Conservation (phyloP, 306 rosid genomes). For the Quercus gilva region DNA sequence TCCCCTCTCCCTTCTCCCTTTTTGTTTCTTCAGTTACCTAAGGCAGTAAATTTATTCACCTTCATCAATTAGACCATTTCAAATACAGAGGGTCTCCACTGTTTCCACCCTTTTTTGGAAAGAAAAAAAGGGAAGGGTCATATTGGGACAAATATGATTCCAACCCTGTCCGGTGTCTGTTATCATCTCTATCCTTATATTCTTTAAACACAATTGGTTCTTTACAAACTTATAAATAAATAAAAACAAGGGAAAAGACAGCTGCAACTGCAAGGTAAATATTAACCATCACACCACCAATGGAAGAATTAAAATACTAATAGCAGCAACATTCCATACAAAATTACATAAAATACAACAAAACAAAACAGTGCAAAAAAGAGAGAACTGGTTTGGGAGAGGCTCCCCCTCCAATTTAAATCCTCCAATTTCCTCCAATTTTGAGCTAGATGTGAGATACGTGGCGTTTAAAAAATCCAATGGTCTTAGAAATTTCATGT, state of each 20-base stretch:
- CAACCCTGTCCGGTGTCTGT: no score
- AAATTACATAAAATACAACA: constrained; percentile 1
- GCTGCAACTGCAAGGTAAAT: background rate
- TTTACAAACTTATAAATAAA: background rate
- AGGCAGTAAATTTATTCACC: background rate
- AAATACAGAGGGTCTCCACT: no score
- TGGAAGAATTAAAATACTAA: background rate
- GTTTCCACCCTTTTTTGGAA: no score
- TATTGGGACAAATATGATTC: no score
- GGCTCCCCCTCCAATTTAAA: no score
- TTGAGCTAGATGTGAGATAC: no score
- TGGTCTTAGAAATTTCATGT: no score
- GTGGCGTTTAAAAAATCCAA: no score
- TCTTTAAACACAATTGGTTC: background rate
- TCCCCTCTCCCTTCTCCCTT: background rate
- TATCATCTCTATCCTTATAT: background rate
- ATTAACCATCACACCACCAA: background rate
- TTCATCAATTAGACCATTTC: background rate
- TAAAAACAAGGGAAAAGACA: no score
- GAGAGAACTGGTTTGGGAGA: constrained; percentile 1
- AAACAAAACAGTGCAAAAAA: constrained; percentile 6
- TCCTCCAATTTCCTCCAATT: no score
- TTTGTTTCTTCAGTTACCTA: background rate
- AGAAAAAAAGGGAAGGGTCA: no score
- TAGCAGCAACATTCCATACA: background rate